phyloP scores from a whole-genome alignment of 2,329 filamentous ascomycete species.

The Fusarium liriodendri region DNA sequence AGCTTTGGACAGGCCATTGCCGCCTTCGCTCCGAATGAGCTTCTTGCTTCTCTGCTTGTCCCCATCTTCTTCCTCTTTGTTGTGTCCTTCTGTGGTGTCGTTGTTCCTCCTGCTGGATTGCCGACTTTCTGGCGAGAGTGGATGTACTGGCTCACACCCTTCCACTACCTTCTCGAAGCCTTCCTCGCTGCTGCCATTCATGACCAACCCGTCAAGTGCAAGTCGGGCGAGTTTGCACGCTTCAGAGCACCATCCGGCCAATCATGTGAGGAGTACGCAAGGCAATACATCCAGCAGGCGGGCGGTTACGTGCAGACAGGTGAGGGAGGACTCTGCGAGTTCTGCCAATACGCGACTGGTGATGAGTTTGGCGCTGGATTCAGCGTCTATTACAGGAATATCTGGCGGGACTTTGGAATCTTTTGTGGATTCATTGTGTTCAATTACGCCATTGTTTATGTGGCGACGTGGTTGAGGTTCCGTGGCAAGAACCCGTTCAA shows the following conservation, averaged over 20 bases:
- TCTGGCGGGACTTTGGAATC: conserved; percentile 75
- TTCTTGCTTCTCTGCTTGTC: conserved; percentile 73
- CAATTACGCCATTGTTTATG: conserved; percentile 62
- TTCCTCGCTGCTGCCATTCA: conserved; percentile 68
- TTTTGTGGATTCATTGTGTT: conserved; percentile 73
- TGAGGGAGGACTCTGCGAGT: conserved; percentile 69
- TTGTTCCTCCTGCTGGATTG: conserved; percentile 69
- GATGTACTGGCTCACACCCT: conserved; percentile 77
- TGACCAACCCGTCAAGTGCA: conserved; percentile 66
- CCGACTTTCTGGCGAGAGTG: conserved; percentile 72
- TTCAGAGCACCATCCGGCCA: conserved; percentile 69
- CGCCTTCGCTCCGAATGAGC: conserved; percentile 72
- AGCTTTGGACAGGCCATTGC: conserved; percentile 76
- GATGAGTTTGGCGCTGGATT: conserved; percentile 70
- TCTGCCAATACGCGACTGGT: conserved; percentile 71
- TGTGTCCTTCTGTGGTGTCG: conserved; percentile 76
- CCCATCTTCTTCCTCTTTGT: conserved; percentile 78
- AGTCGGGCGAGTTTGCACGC: conserved; percentile 66
- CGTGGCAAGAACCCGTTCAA: conserved; percentile 53
- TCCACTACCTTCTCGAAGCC: conserved; percentile 74
- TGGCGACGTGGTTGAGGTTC: conserved; percentile 55
- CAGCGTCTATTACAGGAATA: conserved; percentile 69
- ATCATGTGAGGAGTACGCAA: conserved; percentile 70
- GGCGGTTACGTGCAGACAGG: conserved; percentile 71
- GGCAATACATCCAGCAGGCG: conserved; percentile 60